A percentile compares a stretch with the other conserved stretches of the same genome.
Evolutionary conservation across 108 stramenopile genomes (phyloP).

Genomic region (Pelagomonas calceolata): DNA sequence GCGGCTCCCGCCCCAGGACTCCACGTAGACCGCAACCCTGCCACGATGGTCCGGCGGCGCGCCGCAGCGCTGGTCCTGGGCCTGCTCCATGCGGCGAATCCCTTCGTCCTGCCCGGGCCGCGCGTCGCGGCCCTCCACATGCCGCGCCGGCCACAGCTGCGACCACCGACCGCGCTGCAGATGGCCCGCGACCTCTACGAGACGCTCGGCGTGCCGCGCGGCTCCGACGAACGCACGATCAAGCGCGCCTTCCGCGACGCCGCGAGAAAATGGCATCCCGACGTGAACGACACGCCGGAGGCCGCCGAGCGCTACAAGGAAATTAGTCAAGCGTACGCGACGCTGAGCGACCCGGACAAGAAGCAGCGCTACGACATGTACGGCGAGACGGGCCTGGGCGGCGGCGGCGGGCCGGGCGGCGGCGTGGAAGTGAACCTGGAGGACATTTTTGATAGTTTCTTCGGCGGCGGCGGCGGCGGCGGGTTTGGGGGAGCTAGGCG

Average conservation of each 20-base stretch:
- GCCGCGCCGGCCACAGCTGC: no score
- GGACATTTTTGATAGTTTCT: slow-evolving; percentile 92
- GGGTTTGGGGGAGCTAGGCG: slow-evolving; percentile 44
- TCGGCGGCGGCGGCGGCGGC: slow-evolving; percentile 57
- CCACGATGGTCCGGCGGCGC: no score
- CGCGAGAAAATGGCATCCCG: not conserved
- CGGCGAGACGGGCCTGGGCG: slow-evolving; percentile 21
- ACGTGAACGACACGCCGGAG: not conserved
- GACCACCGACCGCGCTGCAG: no score
- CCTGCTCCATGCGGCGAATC: no score
- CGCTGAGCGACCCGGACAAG: slow-evolving; percentile 68
- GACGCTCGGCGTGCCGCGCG: not conserved
- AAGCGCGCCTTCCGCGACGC: not conserved
- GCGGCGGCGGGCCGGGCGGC: slow-evolving; percentile 2
- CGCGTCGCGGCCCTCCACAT: no score
- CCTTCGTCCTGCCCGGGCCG: no score
- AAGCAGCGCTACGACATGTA: slow-evolving; percentile 77
- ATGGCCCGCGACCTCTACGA: not conserved
- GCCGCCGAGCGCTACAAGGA: slow-evolving; percentile 19
- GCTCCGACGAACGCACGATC: not conserved
- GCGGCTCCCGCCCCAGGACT: no score
- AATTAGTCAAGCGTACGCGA: slow-evolving; percentile 81
- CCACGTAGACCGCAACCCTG: no score
- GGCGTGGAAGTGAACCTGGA: slow-evolving; percentile 62
- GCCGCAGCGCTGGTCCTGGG: no score